Evolutionary conservation across 2,329 filamentous ascomycete genomes (phyloP), one percentile per base, ranked within the genome.

Genomic region (Phaeosphaeriaceae sp.): DNA sequence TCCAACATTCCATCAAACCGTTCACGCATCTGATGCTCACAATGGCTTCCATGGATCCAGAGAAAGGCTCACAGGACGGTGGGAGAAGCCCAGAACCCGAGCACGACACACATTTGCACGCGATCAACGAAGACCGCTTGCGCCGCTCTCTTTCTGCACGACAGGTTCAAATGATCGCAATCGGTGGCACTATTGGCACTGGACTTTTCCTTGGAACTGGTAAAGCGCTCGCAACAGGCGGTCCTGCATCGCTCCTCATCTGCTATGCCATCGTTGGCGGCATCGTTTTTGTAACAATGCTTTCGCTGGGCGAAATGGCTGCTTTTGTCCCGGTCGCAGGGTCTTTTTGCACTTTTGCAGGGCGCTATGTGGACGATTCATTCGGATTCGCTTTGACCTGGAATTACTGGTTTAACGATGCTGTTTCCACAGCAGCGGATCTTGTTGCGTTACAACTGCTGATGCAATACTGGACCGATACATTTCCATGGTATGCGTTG

Each of bases 101-200:
- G 17, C 43, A 56, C 5, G 53, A 41, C 28, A 40, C 46, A 1
- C 48, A 46, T 30, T 44, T 44, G 13, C 60, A 59, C 26, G 6
- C 54, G 11, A 40, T 66, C 46, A 61, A 63, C 12, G 64, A 63
- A 43, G 64, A 66, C 46, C 57, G 56, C 18, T 41, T 66, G 16
- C 57, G 59, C 15, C 62, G 64, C 41, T 60, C 62, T 7, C 61
- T 68, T 13, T 61, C 56, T 9, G 60, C 75, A 35, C 77, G 83
- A 44, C 83, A 85, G 63, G 72, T 85, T 43, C 80, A 85, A 66
- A 84, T 85, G 82, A 84, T 85, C 64, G 81, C 82, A 44, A 83
- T 84, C 13, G 82, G 82, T 54, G 82, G 82, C 46, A 82, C 81
- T 9, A 85, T 85, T 50, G 82, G 82, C 59, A 83, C 82, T 54